phyloP scores from a whole-genome alignment of 2,329 filamentous ascomycete genomes.

The Torrubiellomyces zombiae region DNA sequence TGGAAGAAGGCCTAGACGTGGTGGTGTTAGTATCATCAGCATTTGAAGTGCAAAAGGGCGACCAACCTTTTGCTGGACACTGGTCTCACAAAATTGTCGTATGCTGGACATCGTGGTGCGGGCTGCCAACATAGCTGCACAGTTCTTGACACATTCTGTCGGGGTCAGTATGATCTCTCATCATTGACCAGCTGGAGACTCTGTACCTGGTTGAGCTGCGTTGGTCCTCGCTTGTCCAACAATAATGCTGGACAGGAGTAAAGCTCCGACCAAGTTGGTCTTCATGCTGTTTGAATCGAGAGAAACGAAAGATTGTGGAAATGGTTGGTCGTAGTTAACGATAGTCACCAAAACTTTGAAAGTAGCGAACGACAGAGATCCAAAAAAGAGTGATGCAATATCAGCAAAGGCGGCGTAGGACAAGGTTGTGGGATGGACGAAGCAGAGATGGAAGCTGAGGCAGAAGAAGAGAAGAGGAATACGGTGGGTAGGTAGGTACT shows the following conservation, averaged over 20 bases:
- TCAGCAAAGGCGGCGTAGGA: slow-evolving; percentile 9
- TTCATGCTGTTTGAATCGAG: slow-evolving; percentile 9
- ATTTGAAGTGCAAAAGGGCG: background rate
- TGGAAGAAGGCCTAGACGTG: slow-evolving; percentile 14
- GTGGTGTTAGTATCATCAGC: background rate
- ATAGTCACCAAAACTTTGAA: slow-evolving; percentile 15
- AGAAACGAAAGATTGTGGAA: slow-evolving; percentile 7
- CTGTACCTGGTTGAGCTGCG: slow-evolving; percentile 2
- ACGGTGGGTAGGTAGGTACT: no score
- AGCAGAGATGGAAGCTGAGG: slow-evolving; percentile 7
- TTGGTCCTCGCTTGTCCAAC: slow-evolving; percentile 1
- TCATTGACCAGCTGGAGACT: background rate
- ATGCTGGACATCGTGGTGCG: slow-evolving; percentile 4
- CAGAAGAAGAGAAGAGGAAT: slow-evolving; percentile 5
- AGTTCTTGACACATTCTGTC: slow-evolving; percentile 8
- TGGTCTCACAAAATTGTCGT: slow-evolving; percentile 6
- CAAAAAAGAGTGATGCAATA: slow-evolving; percentile 15
- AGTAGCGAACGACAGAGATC: slow-evolving; percentile 8
- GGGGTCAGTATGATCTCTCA: background rate
- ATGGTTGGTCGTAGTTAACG: slow-evolving; percentile 14
- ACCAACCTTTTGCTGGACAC: slow-evolving; percentile 4
- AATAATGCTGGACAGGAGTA: slow-evolving; percentile 6
- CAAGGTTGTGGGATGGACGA: no score
- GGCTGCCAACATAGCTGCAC: slow-evolving; percentile 7
- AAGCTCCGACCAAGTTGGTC: slow-evolving; percentile 2